Conservation (phyloP, 495 filamentous ascomycete genomes). For the Aspergillus saccharolyticus region DNA sequence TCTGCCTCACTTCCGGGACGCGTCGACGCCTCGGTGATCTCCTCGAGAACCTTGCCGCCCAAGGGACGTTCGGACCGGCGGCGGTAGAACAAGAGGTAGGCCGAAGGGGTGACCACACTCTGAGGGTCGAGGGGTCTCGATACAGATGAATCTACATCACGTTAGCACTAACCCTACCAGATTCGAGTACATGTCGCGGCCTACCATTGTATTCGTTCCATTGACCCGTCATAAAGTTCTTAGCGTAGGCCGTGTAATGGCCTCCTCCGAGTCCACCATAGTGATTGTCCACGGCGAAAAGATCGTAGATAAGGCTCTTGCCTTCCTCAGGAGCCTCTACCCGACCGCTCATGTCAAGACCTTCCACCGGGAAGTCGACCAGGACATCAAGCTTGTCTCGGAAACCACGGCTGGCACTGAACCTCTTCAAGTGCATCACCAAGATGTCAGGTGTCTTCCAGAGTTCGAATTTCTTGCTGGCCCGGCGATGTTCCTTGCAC, state of each 20-base stretch:
- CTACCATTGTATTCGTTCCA: slow-evolving; percentile 97
- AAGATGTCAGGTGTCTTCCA: slow-evolving; percentile 96
- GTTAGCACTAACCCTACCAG: slow-evolving; percentile 9
- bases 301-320: slow-evolving; percentile 79
- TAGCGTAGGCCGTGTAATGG: slow-evolving; percentile 90
- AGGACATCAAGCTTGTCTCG: slow-evolving; percentile 85
- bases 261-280: slow-evolving; percentile 87
- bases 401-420: slow-evolving; percentile 67
- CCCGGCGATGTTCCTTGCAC: slow-evolving; percentile 87
- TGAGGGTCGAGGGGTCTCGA: slow-evolving; percentile 46
- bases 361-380: slow-evolving; percentile 89
- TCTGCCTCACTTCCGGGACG: slow-evolving; percentile 37
- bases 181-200: slow-evolving; percentile 3
- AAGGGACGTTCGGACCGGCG: slow-evolving; percentile 71
- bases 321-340: slow-evolving; percentile 73
- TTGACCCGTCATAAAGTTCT: slow-evolving; percentile 74
- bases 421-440: slow-evolving; percentile 91
- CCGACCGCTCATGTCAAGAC: slow-evolving; percentile 71
- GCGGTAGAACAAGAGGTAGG: slow-evolving; percentile 95
- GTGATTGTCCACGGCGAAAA: slow-evolving; percentile 93
- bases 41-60: slow-evolving; percentile 68
- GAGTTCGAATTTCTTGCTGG: slow-evolving; percentile 92
- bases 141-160: slow-evolving; percentile 62
- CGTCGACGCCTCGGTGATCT: slow-evolving; percentile 56
- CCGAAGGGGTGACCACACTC: slow-evolving; percentile 59